Base-by-base conservation (phyloP, 352 stramenopile genomes). In the Phytophthora citricola region DNA sequence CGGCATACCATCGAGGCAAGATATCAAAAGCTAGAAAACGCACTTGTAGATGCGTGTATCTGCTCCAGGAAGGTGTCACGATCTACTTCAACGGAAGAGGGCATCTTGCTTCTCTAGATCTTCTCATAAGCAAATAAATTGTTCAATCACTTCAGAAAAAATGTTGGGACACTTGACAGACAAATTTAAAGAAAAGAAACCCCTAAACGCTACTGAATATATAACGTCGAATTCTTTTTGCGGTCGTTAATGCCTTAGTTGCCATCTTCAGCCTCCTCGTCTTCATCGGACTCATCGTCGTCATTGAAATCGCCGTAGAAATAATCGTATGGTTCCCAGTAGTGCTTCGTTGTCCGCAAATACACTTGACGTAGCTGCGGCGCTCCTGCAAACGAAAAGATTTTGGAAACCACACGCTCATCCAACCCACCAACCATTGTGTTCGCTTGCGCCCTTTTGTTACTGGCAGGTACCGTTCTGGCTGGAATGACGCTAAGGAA, bases 21-120 rank as follows among this genome's bases (percentile, higher is more conserved):
- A 26, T 67, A 71, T 9, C 63, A 71, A 45, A 58, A 59, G 9
- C 31, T 71, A n/a, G 63, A 71, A 22, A 71, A 71, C 12, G 44
- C 63, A 14, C 36, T 71, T 5, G 49, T 71, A 15, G 63, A 71
- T 58, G 41, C 47, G 1, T 32, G 55, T 6, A 71, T 65, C 11
- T 49, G 44, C 54, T 38, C 40, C 0, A 57, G 24, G 31, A 58
- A 64, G 7, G 11, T 22, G 6, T 8, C 48, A 45, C 27, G 32
- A 8, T 32, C 14, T 5, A 29, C 20, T 20, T 31, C 47, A 6
- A 40, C 17, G 29, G 31, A 36, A 36, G 31, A 36, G 2, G 31
- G 14, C 31, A 14, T 36, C 1, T 36, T 12, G 8, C 1, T 12
- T 36, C 31, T 36, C 9, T 36, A 14, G 10, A 15, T 4, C 8